These are phyloP conservation scores for Phlebiopsis gigantea DNA, from an alignment of 768 basidiomycete species.

Conservation along the genomic window DNA sequence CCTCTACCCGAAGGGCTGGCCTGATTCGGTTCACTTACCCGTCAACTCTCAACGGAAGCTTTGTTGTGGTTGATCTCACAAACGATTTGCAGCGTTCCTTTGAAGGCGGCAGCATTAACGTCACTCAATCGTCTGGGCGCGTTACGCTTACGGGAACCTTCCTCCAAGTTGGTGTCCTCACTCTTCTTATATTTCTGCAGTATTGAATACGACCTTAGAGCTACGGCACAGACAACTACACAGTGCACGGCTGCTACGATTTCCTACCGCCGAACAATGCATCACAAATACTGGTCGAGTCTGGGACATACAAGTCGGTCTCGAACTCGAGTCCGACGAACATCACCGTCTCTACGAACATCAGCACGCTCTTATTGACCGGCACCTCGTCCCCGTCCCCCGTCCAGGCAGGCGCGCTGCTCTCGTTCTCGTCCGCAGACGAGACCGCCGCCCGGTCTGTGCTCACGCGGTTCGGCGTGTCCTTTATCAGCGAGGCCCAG, in stretches of 20 bases:
- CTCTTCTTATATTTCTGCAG: neutral
- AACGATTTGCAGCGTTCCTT: slow-evolving; percentile 39
- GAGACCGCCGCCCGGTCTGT: slow-evolving; percentile 1
- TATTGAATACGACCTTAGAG: slow-evolving; percentile 25
- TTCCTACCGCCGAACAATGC: slow-evolving; percentile 26
- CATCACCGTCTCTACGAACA: slow-evolving; percentile 30
- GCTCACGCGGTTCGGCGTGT: slow-evolving; percentile 24
- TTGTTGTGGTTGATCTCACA: slow-evolving; percentile 20
- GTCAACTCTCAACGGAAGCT: neutral
- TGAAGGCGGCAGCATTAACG: slow-evolving; percentile 35
- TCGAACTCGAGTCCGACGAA: slow-evolving; percentile 27
- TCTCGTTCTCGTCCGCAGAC: slow-evolving; percentile 32
- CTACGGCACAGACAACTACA: slow-evolving; percentile 45
- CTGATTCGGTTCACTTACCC: slow-evolving; percentile 21
- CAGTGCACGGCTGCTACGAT: slow-evolving; percentile 44
- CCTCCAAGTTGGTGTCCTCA: slow-evolving; percentile 19
- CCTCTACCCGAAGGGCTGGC: slow-evolving; percentile 21
- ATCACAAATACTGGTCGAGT: slow-evolving; percentile 21
- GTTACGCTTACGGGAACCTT: slow-evolving; percentile 40
- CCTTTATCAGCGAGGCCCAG: slow-evolving; percentile 19
- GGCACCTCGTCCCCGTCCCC: slow-evolving; percentile 33
- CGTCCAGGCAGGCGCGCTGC: slow-evolving; percentile 41
- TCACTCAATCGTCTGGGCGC: slow-evolving; percentile 27
- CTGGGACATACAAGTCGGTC: slow-evolving; percentile 38
- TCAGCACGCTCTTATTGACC: slow-evolving; percentile 32